phyloP scores from a whole-genome alignment of 2,329 filamentous ascomycete genomes.

The Clarireedia sp. region DNA sequence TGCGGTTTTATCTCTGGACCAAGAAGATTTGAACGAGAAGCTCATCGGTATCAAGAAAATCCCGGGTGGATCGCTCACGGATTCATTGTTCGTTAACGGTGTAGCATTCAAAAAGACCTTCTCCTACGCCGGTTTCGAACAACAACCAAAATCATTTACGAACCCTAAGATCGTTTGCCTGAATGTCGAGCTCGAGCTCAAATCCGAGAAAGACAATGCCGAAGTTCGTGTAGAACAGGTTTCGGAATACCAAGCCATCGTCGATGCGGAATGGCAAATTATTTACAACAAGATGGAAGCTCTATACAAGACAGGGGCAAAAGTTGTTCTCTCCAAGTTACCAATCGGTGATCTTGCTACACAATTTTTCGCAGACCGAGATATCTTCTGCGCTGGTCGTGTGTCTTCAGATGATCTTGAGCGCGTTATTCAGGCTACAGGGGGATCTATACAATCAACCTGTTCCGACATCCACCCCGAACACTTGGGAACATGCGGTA shows the following conservation, averaged over 20 bases:
- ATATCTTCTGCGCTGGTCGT: conserved; percentile 96
- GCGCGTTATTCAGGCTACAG: conserved; percentile 89
- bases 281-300: conserved; percentile 99
- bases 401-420: conserved; percentile 90
- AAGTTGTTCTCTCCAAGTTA: conserved; percentile 94
- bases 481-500: conserved; percentile 84
- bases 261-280: conserved; percentile 99
- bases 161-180: conserved; percentile 95
- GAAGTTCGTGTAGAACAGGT: conserved; percentile 98
- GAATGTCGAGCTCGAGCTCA: conserved; percentile 96
- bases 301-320: conserved; percentile 85
- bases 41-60: conserved; percentile 98
- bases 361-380: conserved; percentile 94
- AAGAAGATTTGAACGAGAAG: conserved; percentile 95
- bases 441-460: conserved; percentile 86
- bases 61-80: conserved; percentile 88
- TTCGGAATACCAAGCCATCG: conserved; percentile 97
- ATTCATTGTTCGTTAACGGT: conserved; percentile 93
- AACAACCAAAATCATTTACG: conserved; percentile 92
- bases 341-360: conserved; percentile 97
- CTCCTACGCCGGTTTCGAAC: conserved; percentile 97
- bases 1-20: conserved; percentile 88
- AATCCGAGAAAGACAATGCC: conserved; percentile 98
- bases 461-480: conserved; percentile 88
- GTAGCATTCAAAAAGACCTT: conserved; percentile 99